Evolutionary conservation across 768 basidiomycete species (phyloP), one percentile per base, ranked within the genome.

Genomic region (Gymnopilus dilepis): DNA sequence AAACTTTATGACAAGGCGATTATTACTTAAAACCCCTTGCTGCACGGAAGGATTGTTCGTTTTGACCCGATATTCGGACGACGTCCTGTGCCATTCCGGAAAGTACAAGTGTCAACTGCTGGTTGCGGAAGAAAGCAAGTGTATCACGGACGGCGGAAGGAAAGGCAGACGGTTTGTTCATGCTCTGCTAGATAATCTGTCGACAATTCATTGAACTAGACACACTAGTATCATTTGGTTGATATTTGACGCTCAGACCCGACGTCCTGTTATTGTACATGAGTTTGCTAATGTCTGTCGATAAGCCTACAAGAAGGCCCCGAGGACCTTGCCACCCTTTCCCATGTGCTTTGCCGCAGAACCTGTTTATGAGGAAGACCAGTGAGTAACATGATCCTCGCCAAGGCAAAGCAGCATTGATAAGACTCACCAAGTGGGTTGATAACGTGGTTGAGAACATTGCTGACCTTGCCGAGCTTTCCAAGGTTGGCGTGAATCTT

Each of bases 401-500:
- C 13, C 4, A 30, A 30, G 31, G 15, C 26, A 19, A 6, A 17
- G 4, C n/a, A n/a, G n/a, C n/a, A n/a, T n/a, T 17, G 40, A 26
- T 22, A 6, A 11, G 6, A 50, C 48, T 26, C 7, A 54, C 52
- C 52, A 9, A 54, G 6, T 17, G 52, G 52, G 28, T 40, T 54
- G 22, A 54, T 28, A 24, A 54, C 34, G 8, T 54, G 4, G 53
- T 56, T 26, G 58, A 63, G 47, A n/a, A n/a, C 47, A 8, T 28
- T 24, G 53, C 37, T 47, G 26, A 54, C 53, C 12, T 56, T 55
- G 17, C 58, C 62, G 15, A 63, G 43, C 58, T 63, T 63, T 4
- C 56, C 62, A 31, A 59, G 54, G 22, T 63, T 34, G 31, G 37
- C 58, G 30, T 45, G 53, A 22, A 56, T 59, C 19, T 53, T 54